A percentile compares a stretch with the other conserved stretches of the same genome.
Evolutionary conservation across 2,329 filamentous ascomycete genomes (phyloP).

Genomic region (Aspergillus arachidicola): DNA sequence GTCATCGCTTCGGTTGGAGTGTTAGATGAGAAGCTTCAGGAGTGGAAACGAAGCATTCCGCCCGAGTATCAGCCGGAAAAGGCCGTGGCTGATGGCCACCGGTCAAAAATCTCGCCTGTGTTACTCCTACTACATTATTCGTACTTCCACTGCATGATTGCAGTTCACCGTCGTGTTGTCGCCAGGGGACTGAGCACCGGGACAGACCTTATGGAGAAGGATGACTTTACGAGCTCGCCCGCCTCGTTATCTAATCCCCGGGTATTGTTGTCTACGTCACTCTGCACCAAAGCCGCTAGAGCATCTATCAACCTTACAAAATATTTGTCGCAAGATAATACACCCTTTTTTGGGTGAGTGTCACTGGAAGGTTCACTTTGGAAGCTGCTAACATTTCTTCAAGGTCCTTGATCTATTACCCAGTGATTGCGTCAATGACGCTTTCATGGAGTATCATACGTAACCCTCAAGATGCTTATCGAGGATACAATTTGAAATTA

Average conservation of each 20-base stretch:
- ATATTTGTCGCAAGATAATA: slow-evolving; percentile 18
- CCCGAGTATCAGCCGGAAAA: slow-evolving; percentile 15
- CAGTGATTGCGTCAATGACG: slow-evolving; percentile 18
- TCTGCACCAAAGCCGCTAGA: slow-evolving; percentile 20
- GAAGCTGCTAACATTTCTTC: background rate
- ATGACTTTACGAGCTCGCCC: background rate
- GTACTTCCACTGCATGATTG: slow-evolving; percentile 23
- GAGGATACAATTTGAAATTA: slow-evolving; percentile 15
- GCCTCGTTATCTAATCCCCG: slow-evolving; percentile 5
- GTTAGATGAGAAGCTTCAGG: slow-evolving; percentile 17
- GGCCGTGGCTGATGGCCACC: background rate
- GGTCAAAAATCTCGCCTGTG: slow-evolving; percentile 8
- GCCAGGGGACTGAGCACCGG: slow-evolving; percentile 5
- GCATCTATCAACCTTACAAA: slow-evolving; percentile 21
- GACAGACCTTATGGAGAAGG: slow-evolving; percentile 7
- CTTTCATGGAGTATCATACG: slow-evolving; percentile 20
- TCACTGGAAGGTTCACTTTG: background rate
- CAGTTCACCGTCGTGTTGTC: slow-evolving; percentile 18
- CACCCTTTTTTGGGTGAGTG: slow-evolving; percentile 17
- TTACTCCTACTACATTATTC: slow-evolving; percentile 20
- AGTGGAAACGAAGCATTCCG: slow-evolving; percentile 17
- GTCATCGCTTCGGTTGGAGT: slow-evolving; percentile 13
- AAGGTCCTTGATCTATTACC: slow-evolving; percentile 20
- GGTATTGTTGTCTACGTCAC: slow-evolving; percentile 16
- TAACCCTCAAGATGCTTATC: slow-evolving; percentile 15